Base-by-base conservation (phyloP, 2,329 filamentous ascomycete genomes). In the Fusarium vanettenii region DNA sequence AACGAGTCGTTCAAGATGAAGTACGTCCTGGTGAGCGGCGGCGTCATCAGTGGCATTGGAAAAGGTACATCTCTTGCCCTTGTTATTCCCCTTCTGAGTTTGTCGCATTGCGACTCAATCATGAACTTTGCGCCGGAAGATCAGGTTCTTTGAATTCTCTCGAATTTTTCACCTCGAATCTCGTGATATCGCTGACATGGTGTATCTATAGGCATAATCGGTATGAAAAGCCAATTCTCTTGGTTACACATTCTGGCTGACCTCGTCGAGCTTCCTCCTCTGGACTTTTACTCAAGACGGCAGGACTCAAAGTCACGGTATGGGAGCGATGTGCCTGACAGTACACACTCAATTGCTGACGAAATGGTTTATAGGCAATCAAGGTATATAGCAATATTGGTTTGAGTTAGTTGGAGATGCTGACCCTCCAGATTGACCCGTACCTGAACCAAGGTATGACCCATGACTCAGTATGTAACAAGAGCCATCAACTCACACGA, bases 221-320 rank as follows among this genome's bases (percentile, higher is more conserved):
- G 60, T 63, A 63, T 29, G 60, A 7, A 48, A 35, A 25, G 16
- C 11, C 14, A 13, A 2, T 8, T 50, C 5, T 27, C 16, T 25
- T 25, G 27, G 29, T 27, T 52, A 4, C 20, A n/a, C 6, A 8
- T 20, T 14, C 10, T 22, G 8, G 10, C 37, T 64, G 39, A 57
- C 31, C 22, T 16, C 43, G 9, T 52, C 25, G 55, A 72, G 75
- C 77, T 64, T 75, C 72, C n/a, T 70, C 65, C 67, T 90, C 91
- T 48, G 93, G 92, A 61, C 86, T 94, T 75, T 86, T 97, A 76
- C 90, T 96, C 78, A 95, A 96, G 87, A 94, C 93, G 8, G 86
- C 92, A 77, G 94, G 94, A 52, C 87, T 95, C 69, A 94, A 93
- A 86, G 92, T 94, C 67, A 88, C 85, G 74, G 64, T 71, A 67